These are phyloP conservation scores for Rhodotorula taiwanensis DNA, from an alignment of 768 basidiomycete species.

Conservation along the genomic window DNA sequence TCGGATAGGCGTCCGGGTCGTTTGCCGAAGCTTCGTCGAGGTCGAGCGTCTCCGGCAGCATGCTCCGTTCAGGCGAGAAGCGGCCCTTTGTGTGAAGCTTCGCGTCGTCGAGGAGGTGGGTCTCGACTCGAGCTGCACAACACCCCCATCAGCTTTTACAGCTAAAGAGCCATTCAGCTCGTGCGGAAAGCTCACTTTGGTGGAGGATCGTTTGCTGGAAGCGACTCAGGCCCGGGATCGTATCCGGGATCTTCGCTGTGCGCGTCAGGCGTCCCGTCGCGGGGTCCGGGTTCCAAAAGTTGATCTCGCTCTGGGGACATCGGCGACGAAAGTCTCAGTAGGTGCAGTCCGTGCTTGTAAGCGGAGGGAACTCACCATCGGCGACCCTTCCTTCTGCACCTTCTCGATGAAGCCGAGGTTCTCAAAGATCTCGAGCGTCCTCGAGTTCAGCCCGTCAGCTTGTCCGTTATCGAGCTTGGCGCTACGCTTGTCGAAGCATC, in stretches of 20 bases:
- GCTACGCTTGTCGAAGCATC: slow-evolving; percentile 40
- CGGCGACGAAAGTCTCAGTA: not conserved
- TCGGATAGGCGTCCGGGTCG: slow-evolving; percentile 40
- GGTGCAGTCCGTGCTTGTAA: too few species aligned
- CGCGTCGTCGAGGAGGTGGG: slow-evolving; percentile 28
- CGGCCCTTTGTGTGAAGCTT: slow-evolving; percentile 35
- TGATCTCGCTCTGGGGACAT: slow-evolving; percentile 26
- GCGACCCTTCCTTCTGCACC: slow-evolving; percentile 37
- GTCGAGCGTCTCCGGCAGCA: slow-evolving; percentile 40
- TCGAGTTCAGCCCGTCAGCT: slow-evolving; percentile 39
- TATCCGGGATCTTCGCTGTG: slow-evolving; percentile 35
- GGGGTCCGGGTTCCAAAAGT: slow-evolving; percentile 38
- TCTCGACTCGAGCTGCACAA: slow-evolving; percentile 22
- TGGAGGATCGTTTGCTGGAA: slow-evolving; percentile 36
- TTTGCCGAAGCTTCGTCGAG: slow-evolving; percentile 39
- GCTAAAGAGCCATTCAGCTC: too few species aligned
- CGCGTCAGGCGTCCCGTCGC: slow-evolving; percentile 29
- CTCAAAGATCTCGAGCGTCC: slow-evolving; percentile 40
- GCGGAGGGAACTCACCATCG: slow-evolving; percentile 17
- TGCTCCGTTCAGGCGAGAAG: slow-evolving; percentile 40
- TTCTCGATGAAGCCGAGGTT: slow-evolving; percentile 37
- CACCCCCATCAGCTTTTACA: too few species aligned
- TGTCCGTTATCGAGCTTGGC: slow-evolving; percentile 39
- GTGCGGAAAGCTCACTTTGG: slow-evolving; percentile 26
- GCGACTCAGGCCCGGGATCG: slow-evolving; percentile 32